Base-by-base conservation (phyloP, 129 eudicot genomes). In the Arctium minus region DNA sequence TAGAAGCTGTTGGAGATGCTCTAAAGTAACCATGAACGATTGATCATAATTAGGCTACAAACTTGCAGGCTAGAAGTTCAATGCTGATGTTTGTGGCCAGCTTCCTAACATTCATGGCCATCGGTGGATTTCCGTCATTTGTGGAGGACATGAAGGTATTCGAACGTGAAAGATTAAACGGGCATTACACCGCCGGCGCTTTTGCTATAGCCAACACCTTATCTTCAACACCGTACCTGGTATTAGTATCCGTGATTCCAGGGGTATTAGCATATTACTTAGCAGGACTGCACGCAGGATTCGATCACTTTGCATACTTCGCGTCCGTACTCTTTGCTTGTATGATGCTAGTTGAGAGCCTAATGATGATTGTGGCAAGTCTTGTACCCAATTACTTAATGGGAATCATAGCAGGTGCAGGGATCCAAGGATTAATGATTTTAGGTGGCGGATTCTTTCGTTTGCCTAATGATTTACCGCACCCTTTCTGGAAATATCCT, bases 101-200 rank as follows among this genome's bases (percentile, higher is more conserved):
- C 33, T 91, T 91, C 89, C 82, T 93, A 86, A 93, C 97, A 56
- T 93, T 93, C 75, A 91, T 91, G 97, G 92, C 98, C 29, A 93
- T 93, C 15, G 97, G 98, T 17, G 68, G 68, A n/a, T 60, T 60
- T 60, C 68, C 68, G 6, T 60, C 68, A n/a, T 60, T 60, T 18
- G 68, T 60, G 68, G 68, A 60, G 68, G 68, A 60, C 68, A 60
- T 60, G 68, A 60, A 60, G 68, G 68, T 60, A 60, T 60, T 60
- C 68, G 68, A 60, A 60, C 85, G 92, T 40, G 97, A 92, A 80
- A 81, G 97, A 70, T 67, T 92, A n/a, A 92, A 92, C n/a, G 97
- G 97, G 4, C 97, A 92, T 78, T 91, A 91, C 35, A 84, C 87
- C 12, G 90, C 88, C 17, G 79, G 84, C 1, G 83, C 90, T 18